A percentile compares a stretch with the other conserved stretches of the same genome.
Evolutionary conservation across 192 early-diverging fungal genomes (phyloP).

Genomic region (Backusella tuberculispora): DNA sequence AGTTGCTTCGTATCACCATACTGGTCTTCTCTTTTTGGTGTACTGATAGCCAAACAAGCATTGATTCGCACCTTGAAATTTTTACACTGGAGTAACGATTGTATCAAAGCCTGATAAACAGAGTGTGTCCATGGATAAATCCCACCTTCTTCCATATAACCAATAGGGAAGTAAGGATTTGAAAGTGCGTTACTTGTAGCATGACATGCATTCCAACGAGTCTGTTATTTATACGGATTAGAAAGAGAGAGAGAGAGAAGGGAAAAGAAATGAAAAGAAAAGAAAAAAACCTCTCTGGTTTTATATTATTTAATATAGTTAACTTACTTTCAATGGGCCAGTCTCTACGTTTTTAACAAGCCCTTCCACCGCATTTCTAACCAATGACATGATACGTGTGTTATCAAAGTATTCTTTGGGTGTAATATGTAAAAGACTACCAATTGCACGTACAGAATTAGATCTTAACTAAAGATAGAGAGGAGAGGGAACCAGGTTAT

Average conservation of each 20-base stretch:
- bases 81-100: slow-evolving; percentile 55
- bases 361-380: slow-evolving; percentile 49
- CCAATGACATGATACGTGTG: slow-evolving; percentile 45
- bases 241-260: neutral
- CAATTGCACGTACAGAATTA: slow-evolving; percentile 75
- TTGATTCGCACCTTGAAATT: slow-evolving; percentile 85
- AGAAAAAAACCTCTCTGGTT: neutral
- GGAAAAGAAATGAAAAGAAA: neutral
- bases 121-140: slow-evolving; percentile 49
- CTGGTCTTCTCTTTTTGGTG: slow-evolving; percentile 39
- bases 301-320: neutral
- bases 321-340: slow-evolving; percentile 63
- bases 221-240: slow-evolving; percentile 38
- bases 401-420: slow-evolving; percentile 50
- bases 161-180: slow-evolving; percentile 60
- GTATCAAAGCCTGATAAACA: slow-evolving; percentile 59
- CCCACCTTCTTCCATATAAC: slow-evolving; percentile 42
- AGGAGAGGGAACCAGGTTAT: neutral
- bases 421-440: slow-evolving; percentile 61
- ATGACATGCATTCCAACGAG: slow-evolving; percentile 82
- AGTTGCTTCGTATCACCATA: slow-evolving; percentile 50
- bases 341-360: slow-evolving; percentile 65
- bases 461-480: slow-evolving; percentile 51
- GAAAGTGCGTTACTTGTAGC: slow-evolving; percentile 65
- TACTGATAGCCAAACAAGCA: slow-evolving; percentile 57